Evolutionary conservation across 768 basidiomycete genomes (phyloP), one percentile per base, ranked within the genome.

Genomic region (Trametes cinnabarina): DNA sequence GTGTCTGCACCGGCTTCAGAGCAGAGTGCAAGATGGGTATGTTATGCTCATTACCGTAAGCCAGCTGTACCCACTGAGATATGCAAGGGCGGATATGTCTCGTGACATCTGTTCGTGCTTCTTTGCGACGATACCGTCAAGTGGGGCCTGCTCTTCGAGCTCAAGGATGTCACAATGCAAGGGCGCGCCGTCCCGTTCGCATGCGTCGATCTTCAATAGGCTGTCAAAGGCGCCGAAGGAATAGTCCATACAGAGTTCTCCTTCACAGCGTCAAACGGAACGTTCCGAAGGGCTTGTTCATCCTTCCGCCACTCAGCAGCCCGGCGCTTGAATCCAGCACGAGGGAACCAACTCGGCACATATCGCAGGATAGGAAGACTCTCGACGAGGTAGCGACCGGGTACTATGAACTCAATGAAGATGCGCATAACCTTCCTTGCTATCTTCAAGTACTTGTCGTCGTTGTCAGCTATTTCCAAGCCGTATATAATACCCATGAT

Each of bases 1-100:
- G 84, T 86, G 63, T 88, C 86, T 35, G 79, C 74, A 59, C 84
- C 84, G 19, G 78, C 81, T 61, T 56, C 48, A 37, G 1, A n/a
- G 11, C 1, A 23, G 15, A 11, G 15, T 3, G 23, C 35, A 22
- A 25, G 6, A n/a, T 14, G 23, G n/a, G 28, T 1, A 28, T 23
- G n/a, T 4, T 7, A n/a, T 3, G n/a, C 25, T 28, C 12, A 41
- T 39, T 3, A 19, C 1, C 22, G 32, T 3, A n/a, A n/a, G 23
- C 3, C n/a, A 19, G 5, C 17, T 15, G 15, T 20, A 39, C 53
- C 25, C 28, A 55, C 53, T 47, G 44, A 55, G 23, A 25, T 51
- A 57, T 2, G 48, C 55, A 2, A 49, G 11, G 7, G 55, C 55
- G 14, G 48, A 5, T 3, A 49, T 20, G 19, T 57, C 34, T 34